Base-by-base conservation (phyloP, 257 asterid genomes). In the Coffea canephora region DNA sequence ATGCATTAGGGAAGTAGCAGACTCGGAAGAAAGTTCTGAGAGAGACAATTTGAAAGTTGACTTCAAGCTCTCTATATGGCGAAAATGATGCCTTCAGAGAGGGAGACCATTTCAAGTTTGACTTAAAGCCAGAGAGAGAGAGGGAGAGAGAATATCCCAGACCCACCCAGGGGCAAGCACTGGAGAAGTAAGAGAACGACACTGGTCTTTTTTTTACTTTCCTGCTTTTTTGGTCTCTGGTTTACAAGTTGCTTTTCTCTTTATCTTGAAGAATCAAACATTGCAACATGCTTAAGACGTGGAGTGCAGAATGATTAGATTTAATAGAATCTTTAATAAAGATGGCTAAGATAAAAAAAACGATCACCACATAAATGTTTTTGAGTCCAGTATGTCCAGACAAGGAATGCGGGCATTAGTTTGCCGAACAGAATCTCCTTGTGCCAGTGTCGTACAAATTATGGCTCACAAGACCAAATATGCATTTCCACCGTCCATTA, bases 331-430 rank as follows among this genome's bases (percentile, higher is more conserved):
- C 52, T 64, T 64, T 34, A 39, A 64, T 16, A 25, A 34, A 76
- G 14, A 18, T 18, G 48, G 67, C 54, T 70, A 64, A 45, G 64
- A 9, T 7, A 27, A 27, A 7, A 7, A 76, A 46, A 64, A 64
- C 21, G 41, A 64, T 64, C n/a, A 19, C 25, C 21, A 43, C 59
- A 49, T 18, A 36, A 57, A 49, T 65, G 34, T 71, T 64, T 50
- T 59, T 10, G 25, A 52, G 34, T 55, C 46, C 73, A 36, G 64
- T 80, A 74, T 75, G 76, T 80, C 75, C 76, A 74, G 54, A 67
- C 36, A 74, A 67, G 6, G 71, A 59, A 69, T 76, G 65, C 61
- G 25, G 70, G 15, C 27, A 10, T 70, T 31, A 75, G 74, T 9
- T 78, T 66, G 64, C 57, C 43, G 67, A n/a, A 27, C 69, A 55